These are phyloP conservation scores for Aspergillus neoniger DNA, from an alignment of 2,329 filamentous ascomycete species.

Conservation along the genomic window DNA sequence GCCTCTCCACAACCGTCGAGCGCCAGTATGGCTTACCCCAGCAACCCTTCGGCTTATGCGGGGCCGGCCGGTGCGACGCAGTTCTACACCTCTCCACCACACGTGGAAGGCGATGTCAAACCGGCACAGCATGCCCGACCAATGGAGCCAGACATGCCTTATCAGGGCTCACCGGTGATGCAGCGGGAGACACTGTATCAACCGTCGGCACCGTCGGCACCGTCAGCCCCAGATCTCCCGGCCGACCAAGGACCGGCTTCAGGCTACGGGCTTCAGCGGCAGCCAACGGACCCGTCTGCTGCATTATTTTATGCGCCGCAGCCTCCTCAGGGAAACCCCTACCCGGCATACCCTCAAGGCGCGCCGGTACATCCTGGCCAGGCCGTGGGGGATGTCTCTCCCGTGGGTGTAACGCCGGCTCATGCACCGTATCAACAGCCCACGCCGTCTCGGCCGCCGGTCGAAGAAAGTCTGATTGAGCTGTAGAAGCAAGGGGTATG, in stretches of 20 bases:
- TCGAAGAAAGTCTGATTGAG: slow-evolving; percentile 37
- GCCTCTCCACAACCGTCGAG: slow-evolving; percentile 25
- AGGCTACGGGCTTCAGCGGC: slow-evolving; percentile 21
- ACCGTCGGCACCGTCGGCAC: slow-evolving; percentile 23
- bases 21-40: slow-evolving; percentile 17
- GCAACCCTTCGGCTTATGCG: slow-evolving; percentile 20
- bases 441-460: slow-evolving; percentile 24
- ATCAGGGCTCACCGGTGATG: slow-evolving; percentile 24
- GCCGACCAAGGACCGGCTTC: slow-evolving; percentile 19
- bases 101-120: slow-evolving; percentile 18
- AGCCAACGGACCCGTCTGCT: slow-evolving; percentile 16
- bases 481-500: slow-evolving; percentile 19
- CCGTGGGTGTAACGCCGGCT: slow-evolving; percentile 17
- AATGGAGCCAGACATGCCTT: slow-evolving; percentile 20
- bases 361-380: slow-evolving; percentile 16
- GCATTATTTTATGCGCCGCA: slow-evolving; percentile 27
- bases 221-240: slow-evolving; percentile 17
- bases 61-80: slow-evolving; percentile 19
- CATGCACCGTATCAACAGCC: slow-evolving; percentile 25
- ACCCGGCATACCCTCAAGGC: slow-evolving; percentile 18
- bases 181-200: slow-evolving; percentile 28
- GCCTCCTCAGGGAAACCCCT: slow-evolving; percentile 15
- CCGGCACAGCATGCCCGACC: slow-evolving; percentile 24
- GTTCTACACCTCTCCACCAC: slow-evolving; percentile 21
- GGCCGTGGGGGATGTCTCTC: slow-evolving; percentile 23